Evolutionary conservation across 2,329 filamentous ascomycete species (phyloP).

Genomic region (Fusarium sp.): DNA sequence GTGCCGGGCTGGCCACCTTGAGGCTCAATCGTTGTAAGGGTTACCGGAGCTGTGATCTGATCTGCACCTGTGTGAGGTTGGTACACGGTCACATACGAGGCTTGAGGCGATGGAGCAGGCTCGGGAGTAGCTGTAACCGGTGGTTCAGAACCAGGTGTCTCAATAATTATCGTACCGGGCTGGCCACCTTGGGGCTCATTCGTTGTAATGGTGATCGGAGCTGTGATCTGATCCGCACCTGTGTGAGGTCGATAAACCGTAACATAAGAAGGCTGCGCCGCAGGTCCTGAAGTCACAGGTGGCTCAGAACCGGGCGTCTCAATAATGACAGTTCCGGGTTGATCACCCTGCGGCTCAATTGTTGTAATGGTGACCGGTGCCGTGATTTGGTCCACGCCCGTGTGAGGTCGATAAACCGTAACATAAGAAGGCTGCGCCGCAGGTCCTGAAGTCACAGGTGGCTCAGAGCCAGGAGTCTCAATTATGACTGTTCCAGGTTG

Average conservation of each 20-base stretch:
- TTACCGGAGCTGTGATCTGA: slow-evolving; percentile 1
- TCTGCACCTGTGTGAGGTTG: slow-evolving; percentile 4
- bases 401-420: slow-evolving; percentile 6
- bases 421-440: neutral
- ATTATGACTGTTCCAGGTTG: slow-evolving; percentile 13
- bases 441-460: neutral
- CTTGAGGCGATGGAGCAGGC: neutral
- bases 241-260: too few relatives aligned
- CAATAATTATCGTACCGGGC: slow-evolving; percentile 20
- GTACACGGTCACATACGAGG: slow-evolving; percentile 10
- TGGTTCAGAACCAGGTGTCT: neutral
- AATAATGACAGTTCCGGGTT: neutral
- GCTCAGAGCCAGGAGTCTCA: slow-evolving; percentile 3
- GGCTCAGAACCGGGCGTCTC: neutral
- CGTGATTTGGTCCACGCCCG: neutral
- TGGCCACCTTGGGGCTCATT: slow-evolving; percentile 3
- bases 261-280: too few relatives aligned
- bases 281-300: too few relatives aligned
- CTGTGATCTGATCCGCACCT: too few relatives aligned
- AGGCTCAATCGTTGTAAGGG: slow-evolving; percentile 7
- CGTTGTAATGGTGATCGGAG: neutral
- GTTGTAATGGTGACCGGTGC: neutral
- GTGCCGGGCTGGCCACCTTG: slow-evolving; percentile 17
- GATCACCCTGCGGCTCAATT: too few relatives aligned
- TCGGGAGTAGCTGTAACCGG: neutral